A percentile compares a stretch with the other conserved stretches of the same genome.
Conservation (phyloP, 1,139 yeast genomes). For the Scheffersomyces segobiensis region DNA sequence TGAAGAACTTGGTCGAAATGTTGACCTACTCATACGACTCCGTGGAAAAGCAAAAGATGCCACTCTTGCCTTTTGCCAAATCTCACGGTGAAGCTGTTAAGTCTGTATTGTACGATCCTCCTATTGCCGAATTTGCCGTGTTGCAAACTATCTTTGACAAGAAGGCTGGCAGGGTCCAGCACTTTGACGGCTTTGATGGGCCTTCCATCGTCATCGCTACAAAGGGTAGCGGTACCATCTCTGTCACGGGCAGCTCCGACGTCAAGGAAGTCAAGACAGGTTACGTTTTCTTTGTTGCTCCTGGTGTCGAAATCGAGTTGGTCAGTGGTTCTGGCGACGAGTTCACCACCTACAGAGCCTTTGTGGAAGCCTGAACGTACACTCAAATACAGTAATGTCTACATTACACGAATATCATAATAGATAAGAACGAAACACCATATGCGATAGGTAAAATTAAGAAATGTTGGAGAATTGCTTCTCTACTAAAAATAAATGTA, state of each 20-base stretch:
- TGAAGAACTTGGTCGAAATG: slow-evolving; percentile 82
- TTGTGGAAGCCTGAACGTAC: slow-evolving; percentile 59
- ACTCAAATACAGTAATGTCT: neutral
- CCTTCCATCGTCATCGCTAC: slow-evolving; percentile 88
- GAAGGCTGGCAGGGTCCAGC: slow-evolving; percentile 42
- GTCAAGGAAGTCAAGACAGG: slow-evolving; percentile 59
- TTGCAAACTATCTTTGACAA: slow-evolving; percentile 64
- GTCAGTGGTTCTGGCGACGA: slow-evolving; percentile 46
- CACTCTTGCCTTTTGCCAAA: slow-evolving; percentile 59
- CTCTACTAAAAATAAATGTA: no score
- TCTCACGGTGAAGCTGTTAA: slow-evolving; percentile 64
- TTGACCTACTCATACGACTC: slow-evolving; percentile 87
- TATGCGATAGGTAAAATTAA: neutral
- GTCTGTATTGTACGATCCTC: slow-evolving; percentile 83
- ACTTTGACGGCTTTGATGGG: slow-evolving; percentile 67
- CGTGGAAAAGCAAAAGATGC: slow-evolving; percentile 91
- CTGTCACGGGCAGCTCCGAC: slow-evolving; percentile 43
- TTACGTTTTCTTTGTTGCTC: slow-evolving; percentile 81
- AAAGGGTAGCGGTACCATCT: slow-evolving; percentile 67
- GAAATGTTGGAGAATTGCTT: neutral
- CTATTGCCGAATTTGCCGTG: slow-evolving; percentile 93
- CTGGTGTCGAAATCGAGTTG: slow-evolving; percentile 65
- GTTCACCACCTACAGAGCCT: slow-evolving; percentile 84
- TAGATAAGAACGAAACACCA: neutral
- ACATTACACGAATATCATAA: neutral